Conservation (phyloP, 2,329 filamentous ascomycete species). For the Penicillium sp. region DNA sequence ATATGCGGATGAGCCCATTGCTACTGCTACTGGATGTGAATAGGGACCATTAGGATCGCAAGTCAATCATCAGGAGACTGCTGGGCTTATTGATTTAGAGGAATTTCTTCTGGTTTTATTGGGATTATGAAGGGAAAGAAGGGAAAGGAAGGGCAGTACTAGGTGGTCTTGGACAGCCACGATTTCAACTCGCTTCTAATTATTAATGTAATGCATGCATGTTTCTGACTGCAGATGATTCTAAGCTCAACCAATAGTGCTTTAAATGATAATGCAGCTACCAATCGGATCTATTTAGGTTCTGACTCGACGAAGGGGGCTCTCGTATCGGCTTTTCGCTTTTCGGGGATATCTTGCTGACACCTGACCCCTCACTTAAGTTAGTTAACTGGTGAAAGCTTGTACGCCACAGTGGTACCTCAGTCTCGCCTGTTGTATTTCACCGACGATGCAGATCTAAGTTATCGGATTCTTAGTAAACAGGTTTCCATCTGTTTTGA, state of each 20-base stretch:
- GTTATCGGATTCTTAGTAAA: neutral
- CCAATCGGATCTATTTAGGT: neutral
- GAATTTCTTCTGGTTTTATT: neutral
- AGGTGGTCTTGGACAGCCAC: neutral
- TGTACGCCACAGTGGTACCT: neutral
- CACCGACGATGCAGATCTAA: neutral
- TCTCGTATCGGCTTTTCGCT: neutral
- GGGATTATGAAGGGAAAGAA: neutral
- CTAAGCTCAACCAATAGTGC: neutral
- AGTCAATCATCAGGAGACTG: neutral
- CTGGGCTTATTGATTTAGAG: neutral
- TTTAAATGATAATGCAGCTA: neutral
- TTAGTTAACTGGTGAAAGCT: neutral
- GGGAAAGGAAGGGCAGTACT: neutral
- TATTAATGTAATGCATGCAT: neutral
- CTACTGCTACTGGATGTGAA: slow-evolving; percentile 23
- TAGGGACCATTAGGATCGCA: neutral
- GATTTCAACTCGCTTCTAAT: neutral
- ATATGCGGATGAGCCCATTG: slow-evolving; percentile 21
- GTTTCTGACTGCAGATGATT: neutral
- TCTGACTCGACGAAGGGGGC: too few species aligned
- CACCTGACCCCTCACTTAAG: neutral
- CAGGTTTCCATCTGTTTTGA: neutral
- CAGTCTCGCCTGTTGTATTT: neutral
- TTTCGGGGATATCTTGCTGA: neutral